A percentile compares a stretch with the other conserved stretches of the same genome.
phyloP scores from a whole-genome alignment of 2,329 filamentous ascomycete genomes.

The Mariannaea elegans region DNA sequence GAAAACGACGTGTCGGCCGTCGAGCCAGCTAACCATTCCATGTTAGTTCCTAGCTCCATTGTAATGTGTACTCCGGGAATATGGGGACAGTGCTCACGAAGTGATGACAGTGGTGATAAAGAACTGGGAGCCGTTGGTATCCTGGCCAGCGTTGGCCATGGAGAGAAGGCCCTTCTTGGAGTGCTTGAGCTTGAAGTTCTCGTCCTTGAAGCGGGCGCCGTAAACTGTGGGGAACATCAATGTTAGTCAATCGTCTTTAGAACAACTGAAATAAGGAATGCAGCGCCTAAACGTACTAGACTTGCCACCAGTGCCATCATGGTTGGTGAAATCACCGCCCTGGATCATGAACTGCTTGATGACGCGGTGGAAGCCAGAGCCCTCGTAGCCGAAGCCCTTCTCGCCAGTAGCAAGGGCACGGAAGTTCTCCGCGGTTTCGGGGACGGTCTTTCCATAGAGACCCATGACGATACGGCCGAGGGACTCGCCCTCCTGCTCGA shows the following conservation, averaged over 20 bases:
- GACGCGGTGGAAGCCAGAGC: conserved; percentile 86
- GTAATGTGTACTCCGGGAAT: neutral
- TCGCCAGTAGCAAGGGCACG: conserved; percentile 84
- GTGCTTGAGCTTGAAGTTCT: conserved; percentile 97
- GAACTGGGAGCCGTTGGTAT: conserved; percentile 91
- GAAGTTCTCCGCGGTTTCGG: conserved; percentile 79
- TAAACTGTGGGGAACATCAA: conserved; percentile 66
- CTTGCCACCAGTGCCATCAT: conserved; percentile 85
- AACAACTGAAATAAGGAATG: neutral
- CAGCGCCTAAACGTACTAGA: conserved; percentile 66
- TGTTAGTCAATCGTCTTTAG: conserved; percentile 29
- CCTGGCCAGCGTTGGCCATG: conserved; percentile 86
- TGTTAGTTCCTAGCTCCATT: conserved; percentile 5
- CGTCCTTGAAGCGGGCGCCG: conserved; percentile 82
- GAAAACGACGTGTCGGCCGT: conserved; percentile 87
- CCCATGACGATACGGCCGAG: conserved; percentile 82
- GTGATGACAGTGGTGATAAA: conserved; percentile 89
- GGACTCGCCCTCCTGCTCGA: conserved; percentile 77
- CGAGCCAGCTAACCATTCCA: conserved; percentile 70
- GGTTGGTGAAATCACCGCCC: conserved; percentile 87
- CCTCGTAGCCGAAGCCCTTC: conserved; percentile 86
- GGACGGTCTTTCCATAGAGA: conserved; percentile 87
- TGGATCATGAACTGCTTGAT: conserved; percentile 95
- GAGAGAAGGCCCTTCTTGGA: conserved; percentile 83
- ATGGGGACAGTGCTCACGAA: conserved; percentile 61